Evolutionary conservation across 345 rosid genomes (phyloP).

Genomic region (Citrus inodora): DNA sequence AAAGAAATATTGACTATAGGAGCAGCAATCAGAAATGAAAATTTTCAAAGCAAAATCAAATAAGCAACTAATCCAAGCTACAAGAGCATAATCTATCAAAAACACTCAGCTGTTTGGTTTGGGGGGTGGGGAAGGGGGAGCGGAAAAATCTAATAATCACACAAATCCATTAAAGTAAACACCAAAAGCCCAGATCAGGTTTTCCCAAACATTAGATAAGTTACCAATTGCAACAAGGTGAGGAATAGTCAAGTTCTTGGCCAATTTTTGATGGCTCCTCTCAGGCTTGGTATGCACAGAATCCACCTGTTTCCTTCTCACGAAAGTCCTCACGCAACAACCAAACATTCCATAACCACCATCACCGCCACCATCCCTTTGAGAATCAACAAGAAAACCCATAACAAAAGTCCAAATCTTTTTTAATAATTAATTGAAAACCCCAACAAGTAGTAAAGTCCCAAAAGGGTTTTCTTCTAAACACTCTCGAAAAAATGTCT

Average conservation of each 20-base stretch:
- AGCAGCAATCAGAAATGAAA: neutral
- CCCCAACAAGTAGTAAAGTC: neutral
- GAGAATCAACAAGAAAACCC: conserved; percentile 54
- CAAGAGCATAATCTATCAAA: neutral
- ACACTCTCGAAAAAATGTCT: neutral
- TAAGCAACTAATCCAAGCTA: neutral
- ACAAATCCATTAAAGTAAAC: neutral
- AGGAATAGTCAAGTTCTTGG: conserved; percentile 65
- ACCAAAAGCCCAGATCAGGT: conserved; percentile 3
- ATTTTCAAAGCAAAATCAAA: neutral
- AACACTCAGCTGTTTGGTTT: neutral
- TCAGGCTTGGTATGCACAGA: conserved; percentile 36
- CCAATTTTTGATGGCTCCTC: conserved; percentile 45
- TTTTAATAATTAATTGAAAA: neutral
- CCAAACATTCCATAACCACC: conserved; percentile 36
- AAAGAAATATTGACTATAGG: neutral
- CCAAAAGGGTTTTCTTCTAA: neutral
- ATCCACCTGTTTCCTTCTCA: conserved; percentile 84
- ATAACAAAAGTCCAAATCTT: conserved; percentile 14
- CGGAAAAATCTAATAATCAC: no score
- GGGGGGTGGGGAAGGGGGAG: no score
- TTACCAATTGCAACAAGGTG: conserved; percentile 85
- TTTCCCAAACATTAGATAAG: neutral
- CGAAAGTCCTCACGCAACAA: conserved; percentile 48
- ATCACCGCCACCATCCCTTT: conserved; percentile 25